Base-by-base conservation (phyloP, 2,329 filamentous ascomycete species). In the Colletotrichum sp. region DNA sequence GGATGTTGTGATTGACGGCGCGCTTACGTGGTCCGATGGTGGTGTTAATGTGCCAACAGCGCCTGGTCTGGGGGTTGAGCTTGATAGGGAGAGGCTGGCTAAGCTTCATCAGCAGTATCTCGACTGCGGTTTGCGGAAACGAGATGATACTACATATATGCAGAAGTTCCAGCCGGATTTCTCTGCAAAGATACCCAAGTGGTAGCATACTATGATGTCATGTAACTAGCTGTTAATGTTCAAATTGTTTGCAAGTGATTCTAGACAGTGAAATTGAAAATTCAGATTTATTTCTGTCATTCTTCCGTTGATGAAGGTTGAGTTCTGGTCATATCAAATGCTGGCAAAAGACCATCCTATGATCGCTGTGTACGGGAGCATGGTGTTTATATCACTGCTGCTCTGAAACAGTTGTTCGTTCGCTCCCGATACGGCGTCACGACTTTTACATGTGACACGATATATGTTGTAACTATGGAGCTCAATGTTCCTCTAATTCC, bases 81-180 rank as follows among this genome's bases (percentile, higher is more conserved):
- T 86, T 0, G 85, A 86, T n/a, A 80, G 83, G 18, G 78, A 82
- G 39, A 84, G 80, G 71, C 59, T 86, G 68, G 81, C 79, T n/a
- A 72, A 55, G 14, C 81, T 86, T 48, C 85, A 86, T 67, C 77
- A 83, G 72, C 82, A 85, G 72, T 86, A 86, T 74, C 71, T 86
- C 3, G 80, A 83, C 21, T 86, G 83, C 68, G 84, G 84, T 1
- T 9, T 86, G 65, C 72, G 77, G n/a, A 84, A 84, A 64, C 71
- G 84, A 10, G 84, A 85, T 64, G 84, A 85, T n/a, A 85, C 83
- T 1, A 81, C 82, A 0, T 85, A 85, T 8, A 84, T 85, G 83
- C 82, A 74, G 63, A 83, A 77, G 43, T 85, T 83, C 13, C 78
- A 83, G 14, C 84, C 83, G 5, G 81, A 81, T 0, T 85, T 85